A percentile compares a stretch with the other conserved stretches of the same genome.
Evolutionary conservation across 768 basidiomycete genomes (phyloP).

Genomic region (Podaxis sp.): DNA sequence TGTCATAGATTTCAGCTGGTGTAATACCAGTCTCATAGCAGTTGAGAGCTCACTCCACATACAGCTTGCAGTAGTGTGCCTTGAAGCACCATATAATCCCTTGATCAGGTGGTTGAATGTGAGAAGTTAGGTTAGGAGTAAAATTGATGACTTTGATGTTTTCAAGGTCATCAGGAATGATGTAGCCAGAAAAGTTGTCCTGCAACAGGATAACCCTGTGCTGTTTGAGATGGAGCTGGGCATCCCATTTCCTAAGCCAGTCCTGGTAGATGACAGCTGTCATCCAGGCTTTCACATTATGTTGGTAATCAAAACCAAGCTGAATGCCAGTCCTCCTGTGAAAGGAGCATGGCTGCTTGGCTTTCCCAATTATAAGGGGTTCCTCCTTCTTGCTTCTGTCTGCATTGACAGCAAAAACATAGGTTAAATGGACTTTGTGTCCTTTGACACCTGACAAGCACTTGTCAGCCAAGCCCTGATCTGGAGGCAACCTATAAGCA

Average conservation of each 20-base stretch:
- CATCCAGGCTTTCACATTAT: constrained; percentile 34
- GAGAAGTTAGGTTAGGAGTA: constrained; percentile 26
- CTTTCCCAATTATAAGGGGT: constrained; percentile 27
- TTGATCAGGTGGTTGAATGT: constrained; percentile 28
- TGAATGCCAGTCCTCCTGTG: constrained; percentile 21
- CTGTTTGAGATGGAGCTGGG: constrained; percentile 16
- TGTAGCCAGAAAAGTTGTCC: constrained; percentile 24
- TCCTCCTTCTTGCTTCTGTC: constrained; percentile 25
- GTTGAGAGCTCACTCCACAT: too few relatives aligned
- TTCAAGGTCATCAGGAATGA: constrained; percentile 14
- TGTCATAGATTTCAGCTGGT: too few relatives aligned
- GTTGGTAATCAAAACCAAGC: constrained; percentile 28
- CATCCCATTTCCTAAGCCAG: constrained; percentile 28
- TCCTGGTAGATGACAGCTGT: constrained; percentile 26
- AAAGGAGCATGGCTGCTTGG: constrained; percentile 23
- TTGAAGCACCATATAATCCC: too few relatives aligned
- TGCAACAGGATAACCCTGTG: constrained; percentile 23
- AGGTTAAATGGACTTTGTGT: constrained; percentile 24
- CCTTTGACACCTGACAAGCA: constrained; percentile 24
- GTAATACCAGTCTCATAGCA: too few relatives aligned
- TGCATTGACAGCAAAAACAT: constrained; percentile 27
- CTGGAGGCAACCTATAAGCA: background rate
- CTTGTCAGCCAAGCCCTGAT: background rate
- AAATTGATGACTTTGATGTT: constrained; percentile 22
- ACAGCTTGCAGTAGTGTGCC: too few relatives aligned